Evolutionary conservation across 148 eudicot species (phyloP).

Genomic region (Amaranthus palmeri): DNA sequence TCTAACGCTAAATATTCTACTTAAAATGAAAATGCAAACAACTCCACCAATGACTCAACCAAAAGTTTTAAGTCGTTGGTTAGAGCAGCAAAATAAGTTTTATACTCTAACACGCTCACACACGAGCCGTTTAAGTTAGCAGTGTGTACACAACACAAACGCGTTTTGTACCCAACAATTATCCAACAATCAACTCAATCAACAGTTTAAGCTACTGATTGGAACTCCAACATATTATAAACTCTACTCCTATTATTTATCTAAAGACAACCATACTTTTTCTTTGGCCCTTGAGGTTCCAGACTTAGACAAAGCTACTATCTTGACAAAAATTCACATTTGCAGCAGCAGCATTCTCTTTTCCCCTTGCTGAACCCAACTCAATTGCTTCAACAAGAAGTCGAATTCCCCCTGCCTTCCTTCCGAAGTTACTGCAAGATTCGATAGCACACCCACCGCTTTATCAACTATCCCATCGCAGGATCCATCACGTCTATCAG

Average conservation of each 20-base stretch:
- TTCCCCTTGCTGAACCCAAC: conserved; percentile 82
- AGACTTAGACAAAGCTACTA: conserved; percentile 68
- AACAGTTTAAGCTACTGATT: background rate
- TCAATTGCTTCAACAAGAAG: conserved; percentile 84
- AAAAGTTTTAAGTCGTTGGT: too few species aligned
- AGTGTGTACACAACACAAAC: too few species aligned
- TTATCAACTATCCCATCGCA: conserved; percentile 85
- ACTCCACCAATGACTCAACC: too few species aligned
- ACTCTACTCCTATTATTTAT: background rate
- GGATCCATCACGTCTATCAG: conserved; percentile 86
- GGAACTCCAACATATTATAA: background rate
- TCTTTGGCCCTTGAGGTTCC: conserved; percentile 86
- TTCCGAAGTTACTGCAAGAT: conserved; percentile 61
- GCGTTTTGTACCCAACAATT: too few species aligned
- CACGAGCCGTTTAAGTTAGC: too few species aligned
- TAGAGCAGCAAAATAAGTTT: background rate
- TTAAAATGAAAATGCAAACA: too few species aligned
- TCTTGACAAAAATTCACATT: conserved; percentile 65
- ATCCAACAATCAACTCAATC: background rate
- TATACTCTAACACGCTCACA: background rate
- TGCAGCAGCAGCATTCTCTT: conserved; percentile 91
- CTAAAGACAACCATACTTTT: conserved; percentile 38
- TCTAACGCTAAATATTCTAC: too few species aligned
- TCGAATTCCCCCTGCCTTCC: conserved; percentile 83
- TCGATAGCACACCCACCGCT: conserved; percentile 78